These are phyloP conservation scores for Penicillium goetzii DNA, from an alignment of 495 filamentous ascomycete genomes.

Conservation along the genomic window DNA sequence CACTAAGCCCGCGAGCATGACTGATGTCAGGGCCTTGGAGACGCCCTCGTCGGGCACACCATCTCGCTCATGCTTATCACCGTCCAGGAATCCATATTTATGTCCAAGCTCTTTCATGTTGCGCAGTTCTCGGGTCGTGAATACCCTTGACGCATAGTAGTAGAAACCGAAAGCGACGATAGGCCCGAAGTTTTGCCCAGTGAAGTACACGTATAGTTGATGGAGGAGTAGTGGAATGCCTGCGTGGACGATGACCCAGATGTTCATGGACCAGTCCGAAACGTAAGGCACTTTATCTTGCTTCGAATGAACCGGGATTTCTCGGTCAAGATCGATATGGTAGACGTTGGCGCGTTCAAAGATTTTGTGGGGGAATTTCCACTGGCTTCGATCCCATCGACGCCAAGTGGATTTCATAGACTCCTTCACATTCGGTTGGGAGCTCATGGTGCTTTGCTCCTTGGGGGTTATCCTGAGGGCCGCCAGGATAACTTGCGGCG, in stretches of 20 bases:
- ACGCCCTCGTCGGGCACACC: conserved; percentile 31
- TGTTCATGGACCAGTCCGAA: conserved; percentile 26
- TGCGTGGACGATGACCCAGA: conserved; percentile 29
- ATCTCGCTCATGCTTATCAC: conserved; percentile 30
- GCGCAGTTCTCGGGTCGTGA: conserved; percentile 28
- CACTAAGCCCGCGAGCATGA: conserved; percentile 18
- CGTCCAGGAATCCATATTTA: conserved; percentile 27
- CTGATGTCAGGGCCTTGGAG: conserved; percentile 16
- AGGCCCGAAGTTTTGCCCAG: conserved; percentile 17
- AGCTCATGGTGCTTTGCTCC: background rate
- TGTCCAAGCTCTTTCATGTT: conserved; percentile 32
- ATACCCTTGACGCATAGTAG: conserved; percentile 27
- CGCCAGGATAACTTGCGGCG: background rate
- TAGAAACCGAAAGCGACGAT: conserved; percentile 32
- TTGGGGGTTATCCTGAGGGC: background rate
- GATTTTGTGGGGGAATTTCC: conserved; percentile 29
- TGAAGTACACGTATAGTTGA: conserved; percentile 27
- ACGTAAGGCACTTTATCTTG: conserved; percentile 36
- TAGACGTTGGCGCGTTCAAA: conserved; percentile 29
- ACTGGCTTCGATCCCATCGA: conserved; percentile 25
- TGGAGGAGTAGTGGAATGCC: conserved; percentile 31
- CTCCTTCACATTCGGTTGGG: conserved; percentile 23
- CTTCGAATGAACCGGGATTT: conserved; percentile 33
- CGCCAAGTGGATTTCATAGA: conserved; percentile 46
- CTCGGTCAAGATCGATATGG: conserved; percentile 26